Percentiles rank a stretch among this genome's conserved stretches.
These are phyloP conservation scores for Suillus alpinus DNA, from an alignment of 768 basidiomycete genomes.

Conservation along the genomic window DNA sequence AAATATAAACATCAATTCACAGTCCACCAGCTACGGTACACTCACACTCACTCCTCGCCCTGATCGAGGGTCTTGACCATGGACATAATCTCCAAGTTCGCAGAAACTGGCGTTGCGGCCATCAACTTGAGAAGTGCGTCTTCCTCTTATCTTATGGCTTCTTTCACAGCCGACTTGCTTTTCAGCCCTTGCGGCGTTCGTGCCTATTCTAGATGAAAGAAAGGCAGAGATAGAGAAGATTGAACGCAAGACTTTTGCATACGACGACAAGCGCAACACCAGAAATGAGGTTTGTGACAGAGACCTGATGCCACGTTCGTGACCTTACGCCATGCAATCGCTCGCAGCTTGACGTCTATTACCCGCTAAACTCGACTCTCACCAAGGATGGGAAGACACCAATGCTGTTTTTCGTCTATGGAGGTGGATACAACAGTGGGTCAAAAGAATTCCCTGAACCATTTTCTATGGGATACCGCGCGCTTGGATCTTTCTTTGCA, in stretches of 20 bases:
- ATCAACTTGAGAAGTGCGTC: slow-evolving; percentile 36
- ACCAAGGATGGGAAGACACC: slow-evolving; percentile 35
- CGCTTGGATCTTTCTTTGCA: slow-evolving; percentile 61
- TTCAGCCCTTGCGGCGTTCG: slow-evolving; percentile 48
- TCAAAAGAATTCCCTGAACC: slow-evolving; percentile 46
- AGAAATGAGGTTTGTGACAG: neutral
- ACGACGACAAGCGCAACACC: slow-evolving; percentile 32
- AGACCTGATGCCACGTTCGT: neutral
- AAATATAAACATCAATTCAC: neutral
- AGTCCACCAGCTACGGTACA: neutral
- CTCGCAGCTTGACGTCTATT: slow-evolving; percentile 64
- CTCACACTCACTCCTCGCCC: neutral
- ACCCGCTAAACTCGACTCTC: slow-evolving; percentile 37
- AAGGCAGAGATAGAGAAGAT: slow-evolving; percentile 44
- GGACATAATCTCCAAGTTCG: slow-evolving; percentile 34
- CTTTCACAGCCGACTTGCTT: neutral
- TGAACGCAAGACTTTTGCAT: slow-evolving; percentile 55
- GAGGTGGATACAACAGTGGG: slow-evolving; percentile 60
- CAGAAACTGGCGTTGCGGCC: slow-evolving; percentile 28
- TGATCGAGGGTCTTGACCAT: slow-evolving; percentile 16
- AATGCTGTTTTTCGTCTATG: slow-evolving; percentile 63
- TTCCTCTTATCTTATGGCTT: slow-evolving; percentile 1
- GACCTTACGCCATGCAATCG: neutral
- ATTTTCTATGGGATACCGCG: slow-evolving; percentile 50
- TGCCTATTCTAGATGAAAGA: slow-evolving; percentile 48